Conservation (phyloP, 208 protist genomes). For the Novymonas esmeraldas region DNA sequence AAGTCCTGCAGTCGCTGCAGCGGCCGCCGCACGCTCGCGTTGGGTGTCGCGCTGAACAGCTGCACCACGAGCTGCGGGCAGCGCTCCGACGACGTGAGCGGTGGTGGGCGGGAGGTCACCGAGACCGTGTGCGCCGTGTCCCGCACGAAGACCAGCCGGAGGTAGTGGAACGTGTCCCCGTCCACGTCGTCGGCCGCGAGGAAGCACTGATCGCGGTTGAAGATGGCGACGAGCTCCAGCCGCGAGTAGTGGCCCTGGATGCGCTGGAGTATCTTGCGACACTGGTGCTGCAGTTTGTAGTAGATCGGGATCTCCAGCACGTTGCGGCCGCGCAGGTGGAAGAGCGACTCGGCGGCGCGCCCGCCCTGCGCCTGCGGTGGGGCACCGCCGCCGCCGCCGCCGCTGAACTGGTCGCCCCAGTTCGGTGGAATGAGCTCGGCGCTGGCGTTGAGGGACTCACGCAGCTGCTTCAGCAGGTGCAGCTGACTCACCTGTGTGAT, state of each 20-base stretch:
- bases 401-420: constrained; percentile 87
- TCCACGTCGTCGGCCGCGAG: constrained; percentile 83
- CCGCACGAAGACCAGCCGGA: constrained; percentile 87
- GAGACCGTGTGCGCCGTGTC: constrained; percentile 59
- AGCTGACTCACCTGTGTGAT: constrained; percentile 81
- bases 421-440: constrained; percentile 70
- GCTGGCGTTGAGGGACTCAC: constrained; percentile 80
- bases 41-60: constrained; percentile 76
- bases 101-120: constrained; percentile 46
- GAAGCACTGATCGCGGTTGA: constrained; percentile 89
- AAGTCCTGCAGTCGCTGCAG: constrained; percentile 85
- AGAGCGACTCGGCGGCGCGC: constrained; percentile 27
- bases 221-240: constrained; percentile 83
- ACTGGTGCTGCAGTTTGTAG: constrained; percentile 92
- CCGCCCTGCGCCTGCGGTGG: not conserved
- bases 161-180: constrained; percentile 85
- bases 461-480: constrained; percentile 83
- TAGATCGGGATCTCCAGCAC: constrained; percentile 85
- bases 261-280: constrained; percentile 72
- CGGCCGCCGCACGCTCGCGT: constrained; percentile 58
- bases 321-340: constrained; percentile 65
- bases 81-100: constrained; percentile 51
- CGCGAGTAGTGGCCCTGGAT: constrained; percentile 75
- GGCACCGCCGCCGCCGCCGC: constrained; percentile 10
- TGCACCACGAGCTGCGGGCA: constrained; percentile 83